These are phyloP conservation scores for Dendrothele bispora DNA, from an alignment of 768 basidiomycete genomes.

Conservation along the genomic window DNA sequence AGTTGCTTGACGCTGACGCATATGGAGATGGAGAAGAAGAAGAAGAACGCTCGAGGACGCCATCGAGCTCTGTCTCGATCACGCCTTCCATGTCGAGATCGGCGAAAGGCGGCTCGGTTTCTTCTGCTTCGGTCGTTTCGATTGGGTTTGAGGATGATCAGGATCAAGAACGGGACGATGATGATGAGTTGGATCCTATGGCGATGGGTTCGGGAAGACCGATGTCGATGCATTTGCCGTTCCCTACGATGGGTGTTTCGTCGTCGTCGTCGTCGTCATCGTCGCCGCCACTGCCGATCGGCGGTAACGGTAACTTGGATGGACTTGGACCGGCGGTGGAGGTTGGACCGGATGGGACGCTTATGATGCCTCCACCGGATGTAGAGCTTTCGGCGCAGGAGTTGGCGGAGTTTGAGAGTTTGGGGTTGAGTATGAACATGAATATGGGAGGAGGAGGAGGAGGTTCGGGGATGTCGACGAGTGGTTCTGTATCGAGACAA, in stretches of 20 bases:
- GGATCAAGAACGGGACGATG: constrained; percentile 17
- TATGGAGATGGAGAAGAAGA: too few species aligned
- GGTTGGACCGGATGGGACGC: not conserved
- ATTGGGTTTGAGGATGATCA: too few species aligned
- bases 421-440: constrained; percentile 31
- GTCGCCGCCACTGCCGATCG: not conserved
- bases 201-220: not conserved
- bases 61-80: too few species aligned
- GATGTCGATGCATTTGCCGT: too few species aligned
- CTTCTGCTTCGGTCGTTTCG: too few species aligned
- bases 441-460: not conserved
- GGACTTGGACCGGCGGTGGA: not conserved
- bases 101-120: too few species aligned
- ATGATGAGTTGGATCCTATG: not conserved
- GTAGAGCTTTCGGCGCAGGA: constrained; percentile 8
- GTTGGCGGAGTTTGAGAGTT: constrained; percentile 44
- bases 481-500: too few species aligned
- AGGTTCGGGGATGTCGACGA: constrained; percentile 1
- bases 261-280: not conserved
- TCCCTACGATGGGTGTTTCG: too few species aligned
- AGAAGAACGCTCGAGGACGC: too few species aligned
- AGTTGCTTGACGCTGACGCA: too few species aligned
- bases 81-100: too few species aligned
- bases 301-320: not conserved
- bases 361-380: constrained; percentile 16